Percentiles rank a stretch among this genome's conserved stretches.
Evolutionary conservation across 768 basidiomycete species (phyloP).

Genomic region (Boletus sensibilis): DNA sequence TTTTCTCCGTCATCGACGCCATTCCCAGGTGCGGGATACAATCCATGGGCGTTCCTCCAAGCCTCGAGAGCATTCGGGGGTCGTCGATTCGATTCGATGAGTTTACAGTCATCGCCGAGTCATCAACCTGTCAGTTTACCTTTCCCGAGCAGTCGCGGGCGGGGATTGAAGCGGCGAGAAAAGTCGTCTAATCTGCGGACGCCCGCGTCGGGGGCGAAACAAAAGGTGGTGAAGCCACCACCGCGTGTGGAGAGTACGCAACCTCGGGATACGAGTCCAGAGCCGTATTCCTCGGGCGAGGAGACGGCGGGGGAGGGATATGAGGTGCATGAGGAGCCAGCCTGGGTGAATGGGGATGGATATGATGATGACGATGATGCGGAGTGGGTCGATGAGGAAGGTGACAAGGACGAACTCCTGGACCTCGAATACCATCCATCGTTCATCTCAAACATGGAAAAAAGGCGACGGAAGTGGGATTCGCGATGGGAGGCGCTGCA

Average conservation of each 20-base stretch:
- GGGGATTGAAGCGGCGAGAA: conserved; percentile 47
- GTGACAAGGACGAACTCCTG: conserved; percentile 67
- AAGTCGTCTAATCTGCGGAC: conserved; percentile 36
- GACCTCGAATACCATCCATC: conserved; percentile 76
- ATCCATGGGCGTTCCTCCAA: conserved; percentile 73
- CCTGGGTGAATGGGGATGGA: conserved; percentile 31
- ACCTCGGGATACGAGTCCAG: conserved; percentile 77
- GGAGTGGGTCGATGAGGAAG: conserved; percentile 75
- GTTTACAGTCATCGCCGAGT: conserved; percentile 48
- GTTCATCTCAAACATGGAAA: conserved; percentile 64
- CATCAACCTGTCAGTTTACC: conserved; percentile 44
- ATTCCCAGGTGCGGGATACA: conserved; percentile 60
- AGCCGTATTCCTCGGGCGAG: conserved; percentile 72
- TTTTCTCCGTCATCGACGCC: conserved; percentile 77
- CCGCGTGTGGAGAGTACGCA: conserved; percentile 82
- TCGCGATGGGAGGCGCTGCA: conserved; percentile 71
- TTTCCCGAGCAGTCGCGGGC: conserved; percentile 44
- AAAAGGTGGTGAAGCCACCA: conserved; percentile 54
- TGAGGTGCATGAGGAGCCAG: conserved; percentile 41
- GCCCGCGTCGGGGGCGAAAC: conserved; percentile 18
- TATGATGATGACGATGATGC: conserved; percentile 36
- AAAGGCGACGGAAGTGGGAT: conserved; percentile 71
- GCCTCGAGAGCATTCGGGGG: conserved; percentile 49
- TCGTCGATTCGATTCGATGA: conserved; percentile 48
- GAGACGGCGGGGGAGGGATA: conserved; percentile 73